phyloP scores from a whole-genome alignment of 2,329 filamentous ascomycete species.

The Clonostachys rhizophaga region DNA sequence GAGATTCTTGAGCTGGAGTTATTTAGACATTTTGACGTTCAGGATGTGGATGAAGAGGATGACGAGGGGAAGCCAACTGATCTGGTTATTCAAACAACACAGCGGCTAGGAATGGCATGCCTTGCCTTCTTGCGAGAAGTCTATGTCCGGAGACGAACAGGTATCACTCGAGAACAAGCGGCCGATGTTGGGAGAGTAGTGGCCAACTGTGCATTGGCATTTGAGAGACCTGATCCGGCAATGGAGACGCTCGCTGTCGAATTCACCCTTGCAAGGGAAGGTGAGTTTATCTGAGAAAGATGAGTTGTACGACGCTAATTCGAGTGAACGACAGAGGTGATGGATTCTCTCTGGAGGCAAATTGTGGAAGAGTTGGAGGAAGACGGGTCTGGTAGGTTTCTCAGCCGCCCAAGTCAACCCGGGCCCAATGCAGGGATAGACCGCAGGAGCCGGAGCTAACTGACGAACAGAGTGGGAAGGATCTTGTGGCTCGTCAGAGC shows the following conservation, averaged over 20 bases:
- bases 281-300: not conserved
- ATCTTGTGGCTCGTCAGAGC: constrained; percentile 49
- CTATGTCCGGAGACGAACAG: constrained; percentile 32
- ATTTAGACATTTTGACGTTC: constrained; percentile 16
- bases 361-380: constrained; percentile 54
- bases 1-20: constrained; percentile 36
- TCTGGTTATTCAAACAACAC: constrained; percentile 12
- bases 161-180: constrained; percentile 37
- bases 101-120: constrained; percentile 37
- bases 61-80: constrained; percentile 15
- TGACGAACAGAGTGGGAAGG: constrained; percentile 46
- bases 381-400: constrained; percentile 53
- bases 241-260: not conserved
- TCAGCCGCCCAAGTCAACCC: not conserved
- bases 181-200: constrained; percentile 35
- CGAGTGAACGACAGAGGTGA: constrained; percentile 21
- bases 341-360: constrained; percentile 46
- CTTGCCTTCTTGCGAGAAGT: constrained; percentile 40
- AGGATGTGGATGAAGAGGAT: constrained; percentile 17
- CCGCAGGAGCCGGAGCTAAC: constrained; percentile 7
- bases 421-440: not conserved
- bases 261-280: not conserved
- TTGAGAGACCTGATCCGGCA: constrained; percentile 7
- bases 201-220: constrained; percentile 21
- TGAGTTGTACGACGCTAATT: constrained; percentile 1